Conservation (phyloP, 2,329 filamentous ascomycete species). For the Hypoxylon sp. region DNA sequence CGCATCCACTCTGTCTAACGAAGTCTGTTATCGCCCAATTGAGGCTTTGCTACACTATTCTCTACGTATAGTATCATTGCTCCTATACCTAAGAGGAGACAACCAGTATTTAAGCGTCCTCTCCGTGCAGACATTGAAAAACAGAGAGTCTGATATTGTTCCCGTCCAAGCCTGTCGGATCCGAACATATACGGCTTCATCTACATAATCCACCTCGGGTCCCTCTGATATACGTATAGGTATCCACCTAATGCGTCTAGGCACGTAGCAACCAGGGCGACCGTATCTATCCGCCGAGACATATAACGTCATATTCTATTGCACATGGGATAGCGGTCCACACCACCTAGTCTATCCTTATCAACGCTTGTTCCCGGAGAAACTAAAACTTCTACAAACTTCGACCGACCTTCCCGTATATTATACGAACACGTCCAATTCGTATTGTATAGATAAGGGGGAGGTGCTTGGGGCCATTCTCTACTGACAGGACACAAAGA, state of each 20-base stretch:
- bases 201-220: conserved; percentile 4
- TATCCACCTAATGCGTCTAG: conserved; percentile 18
- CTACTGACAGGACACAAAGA: conserved; percentile 2
- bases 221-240: conserved; percentile 3
- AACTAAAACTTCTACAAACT: conserved; percentile 18
- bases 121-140: conserved; percentile 10
- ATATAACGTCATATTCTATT: conserved; percentile 41
- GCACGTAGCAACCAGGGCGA: conserved; percentile 20
- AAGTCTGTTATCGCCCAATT: not conserved
- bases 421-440: conserved; percentile 26
- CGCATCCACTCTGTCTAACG: not conserved
- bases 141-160: conserved; percentile 8
- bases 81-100: conserved; percentile 1
- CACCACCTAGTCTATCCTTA: conserved; percentile 17
- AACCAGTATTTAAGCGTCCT: conserved; percentile 22
- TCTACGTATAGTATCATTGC: not conserved
- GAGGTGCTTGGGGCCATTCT: conserved; percentile 3
- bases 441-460: conserved; percentile 16
- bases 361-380: conserved; percentile 14
- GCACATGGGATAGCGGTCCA: conserved; percentile 30
- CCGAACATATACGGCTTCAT: conserved; percentile 2
- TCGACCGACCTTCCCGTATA: conserved; percentile 7
- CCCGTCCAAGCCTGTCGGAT: conserved; percentile 16
- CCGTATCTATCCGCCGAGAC: conserved; percentile 22
- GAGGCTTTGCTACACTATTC: not conserved